Base-by-base conservation (phyloP, 1,284 basidiomycete species). In the Lentinula novae-zelandiae region DNA sequence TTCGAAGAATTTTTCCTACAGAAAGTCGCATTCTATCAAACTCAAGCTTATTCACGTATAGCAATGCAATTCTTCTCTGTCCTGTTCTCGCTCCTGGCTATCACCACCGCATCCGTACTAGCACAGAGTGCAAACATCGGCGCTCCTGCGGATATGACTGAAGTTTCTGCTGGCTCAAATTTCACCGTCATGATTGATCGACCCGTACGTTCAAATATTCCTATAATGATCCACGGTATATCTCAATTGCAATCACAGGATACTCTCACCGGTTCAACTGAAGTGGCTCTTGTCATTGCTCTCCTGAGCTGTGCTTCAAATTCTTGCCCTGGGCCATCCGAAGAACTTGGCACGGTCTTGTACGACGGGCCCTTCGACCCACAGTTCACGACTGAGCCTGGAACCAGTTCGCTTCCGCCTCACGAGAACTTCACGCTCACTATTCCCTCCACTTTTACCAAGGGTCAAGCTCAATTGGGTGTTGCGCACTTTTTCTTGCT, bases 391-490 rank as follows among this genome's bases (percentile, higher is more conserved):
- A 46, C 70, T 13, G 39, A 20, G 22, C 53, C 53, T 42, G 52
- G 52, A 49, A 48, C 59, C 15, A 57, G 64, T 31, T 64, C 62
- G 31, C 57, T 67, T 62, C 76, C 76, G 20, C 80, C 79, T 12
- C 72, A 78, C 67, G 74, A 83, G 69, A 84, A 84, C 68, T 82
- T 83, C 64, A 78, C 78, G 5, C 72, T 85, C n/a, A 69, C 67
- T 3, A 68, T 85, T 33, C 82, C 82, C 0, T 31, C 66, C 4
- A 54, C 55, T 36, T 63, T 74, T 44, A 56, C 64, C 33, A 64
- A 70, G 17, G 72, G 78, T 13, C 57, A 60, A 12, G 76, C 75
- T 7, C 73, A 74, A 62, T 67, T 84, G 33, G 73, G 70, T 20
- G 76, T 80, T 5, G 68, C 75, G 38, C 81, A 82, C 65, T 67